Conservation (phyloP, 2,329 filamentous ascomycete species). For the Passalora sequoiae region DNA sequence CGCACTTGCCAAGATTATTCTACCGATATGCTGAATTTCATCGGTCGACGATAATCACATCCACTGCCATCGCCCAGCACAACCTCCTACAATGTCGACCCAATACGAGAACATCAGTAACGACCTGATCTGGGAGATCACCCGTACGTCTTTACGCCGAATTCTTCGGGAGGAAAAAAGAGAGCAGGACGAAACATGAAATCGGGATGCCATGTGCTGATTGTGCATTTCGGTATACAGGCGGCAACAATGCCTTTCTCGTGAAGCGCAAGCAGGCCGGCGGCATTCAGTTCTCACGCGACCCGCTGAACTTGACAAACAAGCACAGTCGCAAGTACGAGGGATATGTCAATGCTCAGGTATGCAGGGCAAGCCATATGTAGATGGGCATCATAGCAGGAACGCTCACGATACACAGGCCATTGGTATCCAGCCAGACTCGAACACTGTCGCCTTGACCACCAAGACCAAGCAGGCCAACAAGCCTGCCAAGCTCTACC, state of each 20-base stretch:
- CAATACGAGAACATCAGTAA: slow-evolving; percentile 64
- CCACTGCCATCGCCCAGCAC: too few relatives aligned
- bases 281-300: slow-evolving; percentile 84
- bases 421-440: slow-evolving; percentile 71
- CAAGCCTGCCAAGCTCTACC: slow-evolving; percentile 65
- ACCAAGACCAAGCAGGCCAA: slow-evolving; percentile 70
- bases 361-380: slow-evolving; percentile 45
- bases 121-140: slow-evolving; percentile 91
- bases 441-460: slow-evolving; percentile 73
- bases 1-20: slow-evolving; percentile 5
- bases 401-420: too few relatives aligned
- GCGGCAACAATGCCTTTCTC: slow-evolving; percentile 82
- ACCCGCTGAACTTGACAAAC: slow-evolving; percentile 91
- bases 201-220: slow-evolving; percentile 7
- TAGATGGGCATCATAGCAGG: too few relatives aligned
- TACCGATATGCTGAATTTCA: too few relatives aligned
- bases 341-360: slow-evolving; percentile 91
- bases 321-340: slow-evolving; percentile 88
- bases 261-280: slow-evolving; percentile 80
- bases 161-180: neutral
- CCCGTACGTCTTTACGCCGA: slow-evolving; percentile 62
- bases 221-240: slow-evolving; percentile 44
- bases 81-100: slow-evolving; percentile 55
- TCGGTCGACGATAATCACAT: too few relatives aligned
- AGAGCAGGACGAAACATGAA: slow-evolving; percentile 6